These are phyloP conservation scores for Aspergillus thermomutatus DNA, from an alignment of 2,329 filamentous ascomycete species.

Conservation along the genomic window DNA sequence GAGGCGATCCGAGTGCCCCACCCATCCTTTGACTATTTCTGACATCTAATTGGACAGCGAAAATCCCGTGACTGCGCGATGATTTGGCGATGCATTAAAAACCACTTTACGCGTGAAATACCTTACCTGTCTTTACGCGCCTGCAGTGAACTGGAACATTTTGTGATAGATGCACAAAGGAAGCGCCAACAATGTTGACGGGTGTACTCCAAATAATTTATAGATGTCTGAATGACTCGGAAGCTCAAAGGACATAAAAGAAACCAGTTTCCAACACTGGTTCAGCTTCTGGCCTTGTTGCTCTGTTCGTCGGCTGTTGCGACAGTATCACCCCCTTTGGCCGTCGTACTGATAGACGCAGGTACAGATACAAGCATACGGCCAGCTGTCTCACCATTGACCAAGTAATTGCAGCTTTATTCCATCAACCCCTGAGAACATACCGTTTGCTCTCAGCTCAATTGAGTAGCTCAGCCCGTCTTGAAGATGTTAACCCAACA, in stretches of 20 bases:
- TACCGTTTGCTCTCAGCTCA: not conserved
- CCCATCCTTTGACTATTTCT: not conserved
- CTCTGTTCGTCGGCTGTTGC: not conserved
- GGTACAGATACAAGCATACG: not conserved
- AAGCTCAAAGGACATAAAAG: not conserved
- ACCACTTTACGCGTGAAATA: conserved; percentile 32
- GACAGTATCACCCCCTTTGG: not conserved
- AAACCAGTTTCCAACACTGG: not conserved
- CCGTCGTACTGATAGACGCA: not conserved
- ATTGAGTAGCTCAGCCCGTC: not conserved
- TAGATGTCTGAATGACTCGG: not conserved
- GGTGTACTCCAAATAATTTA: not conserved
- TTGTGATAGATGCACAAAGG: conserved; percentile 2
- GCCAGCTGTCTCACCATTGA: not conserved
- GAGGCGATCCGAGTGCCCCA: not conserved
- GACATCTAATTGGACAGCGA: conserved; percentile 18
- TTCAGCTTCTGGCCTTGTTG: not conserved
- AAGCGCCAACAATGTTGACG: not conserved
- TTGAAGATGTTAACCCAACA: conserved; percentile 1
- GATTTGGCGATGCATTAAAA: conserved; percentile 33
- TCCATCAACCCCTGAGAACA: not conserved
- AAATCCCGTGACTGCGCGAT: conserved; percentile 34
- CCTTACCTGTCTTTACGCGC: conserved; percentile 26
- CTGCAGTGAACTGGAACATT: conserved; percentile 16
- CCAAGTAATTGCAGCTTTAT: not conserved